Conservation (phyloP, 2,329 filamentous ascomycete species). For the Claviceps sp. region DNA sequence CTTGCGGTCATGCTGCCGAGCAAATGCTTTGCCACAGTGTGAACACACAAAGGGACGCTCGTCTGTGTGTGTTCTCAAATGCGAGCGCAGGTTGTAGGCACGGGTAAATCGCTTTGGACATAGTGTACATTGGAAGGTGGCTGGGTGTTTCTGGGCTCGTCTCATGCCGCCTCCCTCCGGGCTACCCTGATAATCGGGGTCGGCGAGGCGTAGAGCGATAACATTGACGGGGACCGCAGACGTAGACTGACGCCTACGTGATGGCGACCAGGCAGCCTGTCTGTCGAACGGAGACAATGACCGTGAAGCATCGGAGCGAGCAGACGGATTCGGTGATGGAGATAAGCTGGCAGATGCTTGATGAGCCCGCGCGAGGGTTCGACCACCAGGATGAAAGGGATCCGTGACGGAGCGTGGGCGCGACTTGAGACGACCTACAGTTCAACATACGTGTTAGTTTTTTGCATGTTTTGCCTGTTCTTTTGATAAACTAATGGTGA, state of each 20-base stretch:
- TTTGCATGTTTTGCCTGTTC: background rate
- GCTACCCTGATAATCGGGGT: constrained; percentile 67
- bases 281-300: constrained; percentile 48
- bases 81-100: constrained; percentile 91
- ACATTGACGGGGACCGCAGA: constrained; percentile 49
- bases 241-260: constrained; percentile 43
- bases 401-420: constrained; percentile 46
- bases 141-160: constrained; percentile 92
- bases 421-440: constrained; percentile 31
- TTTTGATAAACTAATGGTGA: no score
- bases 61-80: constrained; percentile 91
- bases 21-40: constrained; percentile 93
- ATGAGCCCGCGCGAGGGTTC: constrained; percentile 25
- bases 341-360: constrained; percentile 31
- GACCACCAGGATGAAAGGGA: constrained; percentile 38
- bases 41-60: constrained; percentile 96
- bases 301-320: constrained; percentile 34
- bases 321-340: constrained; percentile 32
- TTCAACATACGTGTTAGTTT: background rate
- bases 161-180: constrained; percentile 51
- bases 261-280: constrained; percentile 24
- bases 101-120: constrained; percentile 94
- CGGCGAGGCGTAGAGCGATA: constrained; percentile 79
- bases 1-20: constrained; percentile 92
- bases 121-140: constrained; percentile 86